phyloP scores from a whole-genome alignment of 805 yeast genomes.

The Wickerhamomyces silvicola region DNA sequence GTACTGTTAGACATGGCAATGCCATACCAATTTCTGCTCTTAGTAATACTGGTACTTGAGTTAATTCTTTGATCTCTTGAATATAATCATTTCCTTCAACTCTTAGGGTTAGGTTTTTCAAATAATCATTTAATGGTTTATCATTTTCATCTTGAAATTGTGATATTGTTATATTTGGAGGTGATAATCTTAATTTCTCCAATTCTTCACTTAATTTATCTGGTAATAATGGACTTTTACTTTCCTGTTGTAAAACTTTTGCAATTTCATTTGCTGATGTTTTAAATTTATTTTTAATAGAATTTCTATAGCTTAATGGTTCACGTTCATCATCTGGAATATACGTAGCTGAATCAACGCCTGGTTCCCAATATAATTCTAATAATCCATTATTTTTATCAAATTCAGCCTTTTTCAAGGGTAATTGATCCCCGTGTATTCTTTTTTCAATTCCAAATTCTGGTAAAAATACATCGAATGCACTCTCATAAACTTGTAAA shows the following conservation, averaged over 20 bases:
- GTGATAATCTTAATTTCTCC: constrained; percentile 39
- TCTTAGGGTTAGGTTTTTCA: constrained; percentile 50
- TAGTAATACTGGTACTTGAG: constrained; percentile 75
- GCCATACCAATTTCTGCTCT: constrained; percentile 95
- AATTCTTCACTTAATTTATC: constrained; percentile 45
- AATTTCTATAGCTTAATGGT: constrained; percentile 66
- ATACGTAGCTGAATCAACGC: constrained; percentile 86
- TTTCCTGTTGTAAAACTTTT: constrained; percentile 32
- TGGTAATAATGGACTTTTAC: constrained; percentile 16
- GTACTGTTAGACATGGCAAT: constrained; percentile 87
- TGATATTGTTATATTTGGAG: constrained; percentile 32
- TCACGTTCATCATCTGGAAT: constrained; percentile 87
- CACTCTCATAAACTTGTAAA: constrained; percentile 88
- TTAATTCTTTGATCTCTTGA: constrained; percentile 77
- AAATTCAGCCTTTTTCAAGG: constrained; percentile 87
- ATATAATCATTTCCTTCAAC: constrained; percentile 56
- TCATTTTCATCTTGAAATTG: constrained; percentile 11
- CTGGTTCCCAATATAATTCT: constrained; percentile 88
- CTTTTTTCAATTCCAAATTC: constrained; percentile 93
- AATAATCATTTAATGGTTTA: constrained; percentile 47
- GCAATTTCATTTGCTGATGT: constrained; percentile 72
- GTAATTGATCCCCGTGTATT: constrained; percentile 96
- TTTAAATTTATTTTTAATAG: constrained; percentile 72
- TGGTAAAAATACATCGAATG: constrained; percentile 88
- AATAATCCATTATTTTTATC: constrained; percentile 59